Base-by-base conservation (phyloP, 116 monocot species). In the Dioscorea cayenensis region DNA sequence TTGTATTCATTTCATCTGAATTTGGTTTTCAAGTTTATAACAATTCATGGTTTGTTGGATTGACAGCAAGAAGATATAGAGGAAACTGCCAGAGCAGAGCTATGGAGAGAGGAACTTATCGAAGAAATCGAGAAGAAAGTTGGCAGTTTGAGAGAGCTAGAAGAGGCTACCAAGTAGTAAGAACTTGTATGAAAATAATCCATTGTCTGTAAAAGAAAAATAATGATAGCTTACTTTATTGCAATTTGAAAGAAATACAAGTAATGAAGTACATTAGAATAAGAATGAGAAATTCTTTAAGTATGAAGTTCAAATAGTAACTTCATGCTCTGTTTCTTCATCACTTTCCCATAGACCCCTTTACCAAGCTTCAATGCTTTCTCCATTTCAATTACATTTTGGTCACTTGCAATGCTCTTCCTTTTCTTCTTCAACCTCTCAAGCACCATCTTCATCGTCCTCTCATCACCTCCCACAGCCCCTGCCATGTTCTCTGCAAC, bases 51-150 rank as follows among this genome's bases (percentile, higher is more conserved):
- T 68, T 2, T 77, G 23, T 21, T 55, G 32, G 76, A 6, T 18
- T 79, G 71, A 2, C 77, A 95, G 91, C 95, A 95, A 91, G 95
- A 95, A 70, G 95, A 95, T 21, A 81, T 86, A 59, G 95, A 95
- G 76, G 86, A 81, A 68, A 49, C 70, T 18, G 80, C 83, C 20
- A 91, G 95, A 74, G 89, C 81, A 52, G 89, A 91, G 81, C 73
- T 95, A 14, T 83, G 58, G 82, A 83, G 91, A 61, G 92, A 95
- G 84, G 95, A 95, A 76, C 61, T 95, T 66, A 86, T 95, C 28
- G 91, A 95, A 80, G 95, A 95, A 69, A 95, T 95, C 25, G 95
- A 91, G 79, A 73, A 81, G 22, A 95, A 91, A 77, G 95, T 95
- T 25, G 95, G 95, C 16, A 86, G 92, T 2, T 64, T 95, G 49